These are phyloP conservation scores for Periconia macrospinosa DNA, from an alignment of 2,329 filamentous ascomycete genomes.

Conservation along the genomic window DNA sequence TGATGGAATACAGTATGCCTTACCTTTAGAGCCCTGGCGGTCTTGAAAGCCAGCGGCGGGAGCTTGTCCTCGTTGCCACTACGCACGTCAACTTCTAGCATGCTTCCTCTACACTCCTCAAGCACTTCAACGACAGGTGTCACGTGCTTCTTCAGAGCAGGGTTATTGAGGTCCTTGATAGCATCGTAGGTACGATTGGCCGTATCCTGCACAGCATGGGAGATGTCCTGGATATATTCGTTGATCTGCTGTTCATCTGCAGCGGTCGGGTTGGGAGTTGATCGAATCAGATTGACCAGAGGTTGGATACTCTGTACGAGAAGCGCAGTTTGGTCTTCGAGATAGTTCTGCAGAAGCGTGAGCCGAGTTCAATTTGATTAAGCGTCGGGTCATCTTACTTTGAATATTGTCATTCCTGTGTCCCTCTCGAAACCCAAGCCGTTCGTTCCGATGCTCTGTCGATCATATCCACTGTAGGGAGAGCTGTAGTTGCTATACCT, in stretches of 20 bases:
- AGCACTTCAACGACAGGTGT: conserved; percentile 59
- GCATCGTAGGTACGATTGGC: conserved; percentile 64
- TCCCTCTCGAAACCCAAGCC: conserved; percentile 26
- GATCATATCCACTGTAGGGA: conserved; percentile 40
- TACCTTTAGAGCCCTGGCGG: conserved; percentile 78
- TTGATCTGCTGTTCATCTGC: conserved; percentile 56
- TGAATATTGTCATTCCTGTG: conserved; percentile 58
- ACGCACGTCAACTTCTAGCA: conserved; percentile 64
- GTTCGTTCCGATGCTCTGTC: conserved; percentile 32
- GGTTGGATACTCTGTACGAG: conserved; percentile 80
- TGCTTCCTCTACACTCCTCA: conserved; percentile 63
- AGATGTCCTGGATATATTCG: conserved; percentile 71
- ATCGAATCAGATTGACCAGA: conserved; percentile 71
- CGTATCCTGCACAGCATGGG: conserved; percentile 70
- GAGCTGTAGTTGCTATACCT: conserved; percentile 40
- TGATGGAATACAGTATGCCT: background rate
- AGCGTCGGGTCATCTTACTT: conserved; percentile 48
- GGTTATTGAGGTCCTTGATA: conserved; percentile 51
- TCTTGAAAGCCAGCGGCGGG: conserved; percentile 83
- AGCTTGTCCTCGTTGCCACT: conserved; percentile 66
- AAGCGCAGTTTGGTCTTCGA: conserved; percentile 79
- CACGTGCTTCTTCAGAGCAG: conserved; percentile 55
- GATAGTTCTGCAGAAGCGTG: conserved; percentile 61
- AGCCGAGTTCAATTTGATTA: conserved; percentile 4
- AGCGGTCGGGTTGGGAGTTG: conserved; percentile 28